A percentile compares a stretch with the other conserved stretches of the same genome.
These are phyloP conservation scores for Ormosia emarginata DNA, from an alignment of 306 rosid genomes.

Conservation along the genomic window DNA sequence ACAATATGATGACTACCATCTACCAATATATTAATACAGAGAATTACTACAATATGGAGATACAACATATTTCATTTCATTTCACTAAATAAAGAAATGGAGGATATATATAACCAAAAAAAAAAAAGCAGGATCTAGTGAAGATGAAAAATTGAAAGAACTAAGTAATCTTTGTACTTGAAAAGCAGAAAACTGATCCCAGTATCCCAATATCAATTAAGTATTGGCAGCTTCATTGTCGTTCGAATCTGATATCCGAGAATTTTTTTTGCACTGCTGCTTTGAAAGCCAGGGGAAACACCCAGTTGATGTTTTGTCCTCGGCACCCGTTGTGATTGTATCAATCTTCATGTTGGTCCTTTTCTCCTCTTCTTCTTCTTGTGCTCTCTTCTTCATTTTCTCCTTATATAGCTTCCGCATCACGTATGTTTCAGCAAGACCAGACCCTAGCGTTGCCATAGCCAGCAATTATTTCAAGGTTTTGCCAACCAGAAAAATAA, in stretches of 20 bases:
- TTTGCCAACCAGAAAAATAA: too few relatives aligned
- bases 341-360: background rate
- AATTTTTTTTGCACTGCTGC: background rate
- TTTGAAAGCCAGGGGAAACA: slow-evolving; percentile 45
- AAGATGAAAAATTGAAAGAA: background rate
- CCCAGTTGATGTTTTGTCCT: slow-evolving; percentile 23
- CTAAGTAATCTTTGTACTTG: background rate
- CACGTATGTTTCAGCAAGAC: slow-evolving; percentile 37
- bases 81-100: background rate
- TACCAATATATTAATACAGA: background rate
- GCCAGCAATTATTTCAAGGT: too few relatives aligned
- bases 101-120: background rate
- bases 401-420: slow-evolving; percentile 24
- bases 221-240: background rate
- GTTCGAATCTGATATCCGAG: background rate
- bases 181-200: background rate
- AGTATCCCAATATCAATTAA: background rate
- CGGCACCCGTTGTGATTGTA: background rate
- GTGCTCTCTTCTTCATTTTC: slow-evolving; percentile 32
- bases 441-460: slow-evolving; percentile 1
- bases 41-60: background rate
- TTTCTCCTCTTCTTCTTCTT: background rate
- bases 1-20: too few relatives aligned
- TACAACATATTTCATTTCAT: background rate
- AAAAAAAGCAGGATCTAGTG: background rate